These are phyloP conservation scores for Cladosporium sphaerospermum DNA, from an alignment of 2,329 filamentous ascomycete species.

Conservation along the genomic window DNA sequence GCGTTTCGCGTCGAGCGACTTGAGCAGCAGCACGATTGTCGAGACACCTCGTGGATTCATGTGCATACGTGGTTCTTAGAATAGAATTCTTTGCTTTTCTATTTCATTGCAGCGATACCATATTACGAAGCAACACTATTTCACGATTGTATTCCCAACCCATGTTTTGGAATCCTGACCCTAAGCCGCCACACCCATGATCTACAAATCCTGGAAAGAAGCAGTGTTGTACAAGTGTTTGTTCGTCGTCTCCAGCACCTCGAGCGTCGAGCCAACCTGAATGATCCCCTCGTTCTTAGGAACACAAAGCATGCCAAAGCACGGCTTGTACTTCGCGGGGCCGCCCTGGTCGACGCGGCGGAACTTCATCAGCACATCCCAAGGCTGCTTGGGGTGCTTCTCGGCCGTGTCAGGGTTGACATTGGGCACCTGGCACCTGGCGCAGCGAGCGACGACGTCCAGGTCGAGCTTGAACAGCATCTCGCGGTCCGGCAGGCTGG, in stretches of 20 bases:
- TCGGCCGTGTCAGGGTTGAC: slow-evolving; percentile 57
- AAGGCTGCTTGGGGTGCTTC: slow-evolving; percentile 54
- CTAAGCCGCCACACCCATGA: neutral
- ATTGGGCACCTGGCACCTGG: slow-evolving; percentile 58
- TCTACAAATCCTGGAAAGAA: slow-evolving; percentile 28
- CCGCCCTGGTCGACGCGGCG: slow-evolving; percentile 55
- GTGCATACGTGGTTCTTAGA: neutral
- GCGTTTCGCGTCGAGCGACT: neutral
- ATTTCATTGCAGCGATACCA: neutral
- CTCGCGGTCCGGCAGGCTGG: slow-evolving; percentile 26
- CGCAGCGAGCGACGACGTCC: slow-evolving; percentile 55
- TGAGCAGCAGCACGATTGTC: neutral
- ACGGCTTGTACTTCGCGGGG: slow-evolving; percentile 56
- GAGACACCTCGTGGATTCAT: neutral
- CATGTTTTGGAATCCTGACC: neutral
- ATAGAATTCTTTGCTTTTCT: neutral
- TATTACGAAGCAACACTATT: neutral
- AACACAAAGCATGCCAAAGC: slow-evolving; percentile 61
- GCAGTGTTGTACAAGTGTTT: slow-evolving; percentile 47
- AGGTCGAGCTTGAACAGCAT: slow-evolving; percentile 39
- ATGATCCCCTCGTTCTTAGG: slow-evolving; percentile 51
- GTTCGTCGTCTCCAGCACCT: slow-evolving; percentile 52
- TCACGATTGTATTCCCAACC: neutral
- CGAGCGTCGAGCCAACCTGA: slow-evolving; percentile 53
- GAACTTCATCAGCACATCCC: slow-evolving; percentile 57